Conservation (phyloP, 805 yeast genomes). For the Candida alai region DNA sequence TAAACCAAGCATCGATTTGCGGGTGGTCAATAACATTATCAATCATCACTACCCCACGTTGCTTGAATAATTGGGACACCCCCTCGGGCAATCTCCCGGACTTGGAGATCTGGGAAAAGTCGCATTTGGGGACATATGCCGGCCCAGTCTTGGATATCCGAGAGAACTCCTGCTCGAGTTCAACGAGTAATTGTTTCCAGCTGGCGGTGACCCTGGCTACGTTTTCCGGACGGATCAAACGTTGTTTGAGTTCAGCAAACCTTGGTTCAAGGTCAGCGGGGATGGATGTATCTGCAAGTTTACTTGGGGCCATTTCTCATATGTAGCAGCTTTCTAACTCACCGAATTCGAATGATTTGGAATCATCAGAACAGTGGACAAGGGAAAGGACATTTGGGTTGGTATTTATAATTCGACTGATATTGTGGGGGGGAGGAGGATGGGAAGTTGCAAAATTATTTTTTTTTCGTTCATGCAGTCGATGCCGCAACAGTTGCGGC, state of each 20-base stretch:
- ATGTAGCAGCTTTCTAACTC: not conserved
- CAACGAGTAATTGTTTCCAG: constrained; percentile 25
- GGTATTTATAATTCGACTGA: no score
- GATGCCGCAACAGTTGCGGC: no score
- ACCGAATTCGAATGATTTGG: no score
- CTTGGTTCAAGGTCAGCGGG: constrained; percentile 7
- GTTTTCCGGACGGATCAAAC: constrained; percentile 22
- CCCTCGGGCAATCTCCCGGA: constrained; percentile 10
- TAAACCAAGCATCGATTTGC: constrained; percentile 16
- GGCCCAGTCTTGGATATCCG: constrained; percentile 18
- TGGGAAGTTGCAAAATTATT: no score
- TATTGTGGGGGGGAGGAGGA: no score
- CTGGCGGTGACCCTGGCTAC: constrained; percentile 20
- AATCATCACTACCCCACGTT: constrained; percentile 16
- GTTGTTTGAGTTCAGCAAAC: constrained; percentile 1
- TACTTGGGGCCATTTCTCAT: constrained; percentile 5
- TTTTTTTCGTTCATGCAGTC: no score
- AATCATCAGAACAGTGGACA: no score
- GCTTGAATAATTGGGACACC: constrained; percentile 10
- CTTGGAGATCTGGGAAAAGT: constrained; percentile 18
- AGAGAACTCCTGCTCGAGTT: constrained; percentile 17
- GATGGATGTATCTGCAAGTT: constrained; percentile 1
- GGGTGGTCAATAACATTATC: constrained; percentile 13
- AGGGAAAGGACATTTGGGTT: no score
- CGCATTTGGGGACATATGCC: constrained; percentile 18